Evolutionary conservation across 305 asterid species (phyloP).

Genomic region (Fraxinus platypoda): DNA sequence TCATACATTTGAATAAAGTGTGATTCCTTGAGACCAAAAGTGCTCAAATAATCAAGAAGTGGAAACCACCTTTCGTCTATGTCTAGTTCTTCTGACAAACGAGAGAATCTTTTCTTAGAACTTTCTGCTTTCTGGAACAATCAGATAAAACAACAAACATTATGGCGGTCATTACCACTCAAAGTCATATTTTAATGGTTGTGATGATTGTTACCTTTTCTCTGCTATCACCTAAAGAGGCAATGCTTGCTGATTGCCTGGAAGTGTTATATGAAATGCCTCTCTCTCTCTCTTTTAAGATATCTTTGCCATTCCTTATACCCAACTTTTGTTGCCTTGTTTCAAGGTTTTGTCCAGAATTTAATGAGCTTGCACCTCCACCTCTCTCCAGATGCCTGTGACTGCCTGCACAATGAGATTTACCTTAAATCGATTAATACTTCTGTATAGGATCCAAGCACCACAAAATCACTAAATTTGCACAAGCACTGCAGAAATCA

Average conservation of each 20-base stretch:
- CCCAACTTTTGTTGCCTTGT: slow-evolving; percentile 26
- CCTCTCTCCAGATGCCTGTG: slow-evolving; percentile 30
- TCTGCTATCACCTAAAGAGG: slow-evolving; percentile 29
- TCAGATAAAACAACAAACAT: slow-evolving; percentile 16
- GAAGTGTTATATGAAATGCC: slow-evolving; percentile 25
- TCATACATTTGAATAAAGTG: slow-evolving; percentile 85
- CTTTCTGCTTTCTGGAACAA: slow-evolving; percentile 49
- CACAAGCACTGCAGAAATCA: not conserved
- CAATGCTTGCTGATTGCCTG: slow-evolving; percentile 18
- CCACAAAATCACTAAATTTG: not conserved
- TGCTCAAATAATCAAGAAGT: slow-evolving; percentile 76
- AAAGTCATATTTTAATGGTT: slow-evolving; percentile 5
- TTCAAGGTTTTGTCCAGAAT: slow-evolving; percentile 31
- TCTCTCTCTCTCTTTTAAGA: slow-evolving; percentile 20
- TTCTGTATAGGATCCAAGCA: not conserved
- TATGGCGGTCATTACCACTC: not conserved
- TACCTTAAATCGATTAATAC: not conserved
- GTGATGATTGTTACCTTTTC: slow-evolving; percentile 13
- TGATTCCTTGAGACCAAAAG: slow-evolving; percentile 78
- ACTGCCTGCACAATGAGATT: slow-evolving; percentile 38
- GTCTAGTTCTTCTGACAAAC: slow-evolving; percentile 71
- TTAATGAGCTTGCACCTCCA: slow-evolving; percentile 32
- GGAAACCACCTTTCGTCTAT: slow-evolving; percentile 75
- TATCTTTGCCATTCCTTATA: slow-evolving; percentile 33
- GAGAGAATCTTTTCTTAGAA: slow-evolving; percentile 44